A percentile compares a stretch with the other conserved stretches of the same genome.
phyloP scores from a whole-genome alignment of 371 early-diverging fungal genomes.

The Mucor lusitanicus region DNA sequence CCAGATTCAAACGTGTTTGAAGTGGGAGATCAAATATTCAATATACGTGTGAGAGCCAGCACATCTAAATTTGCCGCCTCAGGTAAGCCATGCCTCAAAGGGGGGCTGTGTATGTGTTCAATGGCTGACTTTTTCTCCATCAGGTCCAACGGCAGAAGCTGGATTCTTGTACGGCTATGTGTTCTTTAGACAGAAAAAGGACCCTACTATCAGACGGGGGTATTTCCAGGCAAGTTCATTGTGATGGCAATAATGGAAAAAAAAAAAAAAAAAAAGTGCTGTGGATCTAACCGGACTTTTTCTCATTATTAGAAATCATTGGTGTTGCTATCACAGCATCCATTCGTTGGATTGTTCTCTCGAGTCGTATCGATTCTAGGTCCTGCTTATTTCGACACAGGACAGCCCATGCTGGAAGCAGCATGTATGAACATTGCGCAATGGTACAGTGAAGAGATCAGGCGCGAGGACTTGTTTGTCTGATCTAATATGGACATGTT shows the following conservation, averaged over 20 bases:
- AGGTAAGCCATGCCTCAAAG: conserved; percentile 38
- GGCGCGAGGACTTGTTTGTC: background rate
- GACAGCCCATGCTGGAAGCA: conserved; percentile 79
- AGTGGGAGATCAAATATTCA: conserved; percentile 89
- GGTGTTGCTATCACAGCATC: conserved; percentile 86
- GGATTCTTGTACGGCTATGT: conserved; percentile 90
- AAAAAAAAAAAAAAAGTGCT: background rate
- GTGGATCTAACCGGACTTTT: background rate
- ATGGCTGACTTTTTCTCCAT: background rate
- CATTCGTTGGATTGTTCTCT: conserved; percentile 85
- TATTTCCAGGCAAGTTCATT: conserved; percentile 73
- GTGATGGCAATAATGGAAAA: background rate
- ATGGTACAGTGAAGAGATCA: conserved; percentile 57
- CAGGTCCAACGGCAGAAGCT: conserved; percentile 68
- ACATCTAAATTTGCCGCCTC: conserved; percentile 60
- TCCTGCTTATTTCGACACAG: conserved; percentile 75
- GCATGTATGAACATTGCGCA: conserved; percentile 80
- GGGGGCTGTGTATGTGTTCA: conserved; percentile 2
- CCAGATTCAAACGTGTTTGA: conserved; percentile 94
- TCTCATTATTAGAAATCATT: conserved; percentile 70
- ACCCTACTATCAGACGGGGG: conserved; percentile 83
- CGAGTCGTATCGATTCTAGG: conserved; percentile 78
- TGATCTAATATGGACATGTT: background rate
- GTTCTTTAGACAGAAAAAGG: conserved; percentile 92
- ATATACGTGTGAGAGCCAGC: conserved; percentile 81